Evolutionary conservation across 164 flowering plant genomes (phyloP).

Genomic region (Berberis vulgaris): DNA sequence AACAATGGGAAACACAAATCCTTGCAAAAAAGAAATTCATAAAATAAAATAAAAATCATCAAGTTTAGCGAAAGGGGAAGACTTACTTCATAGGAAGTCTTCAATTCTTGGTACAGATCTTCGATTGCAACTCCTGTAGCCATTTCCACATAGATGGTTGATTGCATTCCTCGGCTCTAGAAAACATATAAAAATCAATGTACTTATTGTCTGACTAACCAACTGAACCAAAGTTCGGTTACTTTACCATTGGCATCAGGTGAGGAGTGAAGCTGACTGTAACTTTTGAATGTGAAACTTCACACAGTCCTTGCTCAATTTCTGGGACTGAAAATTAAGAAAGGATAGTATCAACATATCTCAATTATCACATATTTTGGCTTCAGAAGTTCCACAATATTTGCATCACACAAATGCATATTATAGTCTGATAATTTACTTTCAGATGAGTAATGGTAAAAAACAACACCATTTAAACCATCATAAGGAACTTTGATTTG

Average conservation of each 20-base stretch:
- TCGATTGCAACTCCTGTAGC: slow-evolving; percentile 66
- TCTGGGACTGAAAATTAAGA: slow-evolving; percentile 70
- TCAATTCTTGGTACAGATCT: slow-evolving; percentile 60
- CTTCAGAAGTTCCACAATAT: too few relatives aligned
- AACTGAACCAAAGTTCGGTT: neutral
- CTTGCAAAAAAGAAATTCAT: neutral
- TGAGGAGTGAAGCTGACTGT: slow-evolving; percentile 97
- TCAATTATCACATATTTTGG: neutral
- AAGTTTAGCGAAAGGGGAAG: neutral
- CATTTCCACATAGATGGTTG: slow-evolving; percentile 92
- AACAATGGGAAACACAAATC: neutral
- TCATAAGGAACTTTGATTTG: too few relatives aligned
- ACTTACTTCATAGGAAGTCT: slow-evolving; percentile 54
- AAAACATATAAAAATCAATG: neutral
- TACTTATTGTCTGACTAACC: neutral
- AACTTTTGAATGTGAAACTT: slow-evolving; percentile 60
- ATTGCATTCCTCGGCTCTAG: slow-evolving; percentile 97
- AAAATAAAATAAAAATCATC: neutral
- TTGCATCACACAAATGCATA: too few relatives aligned
- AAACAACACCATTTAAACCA: too few relatives aligned
- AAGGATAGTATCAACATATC: neutral
- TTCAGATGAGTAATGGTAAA: too few relatives aligned
- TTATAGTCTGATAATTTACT: too few relatives aligned
- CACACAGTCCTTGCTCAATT: slow-evolving; percentile 94
- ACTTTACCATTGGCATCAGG: slow-evolving; percentile 89